Evolutionary conservation across 345 rosid species (phyloP).

Genomic region (Salix exigua): DNA sequence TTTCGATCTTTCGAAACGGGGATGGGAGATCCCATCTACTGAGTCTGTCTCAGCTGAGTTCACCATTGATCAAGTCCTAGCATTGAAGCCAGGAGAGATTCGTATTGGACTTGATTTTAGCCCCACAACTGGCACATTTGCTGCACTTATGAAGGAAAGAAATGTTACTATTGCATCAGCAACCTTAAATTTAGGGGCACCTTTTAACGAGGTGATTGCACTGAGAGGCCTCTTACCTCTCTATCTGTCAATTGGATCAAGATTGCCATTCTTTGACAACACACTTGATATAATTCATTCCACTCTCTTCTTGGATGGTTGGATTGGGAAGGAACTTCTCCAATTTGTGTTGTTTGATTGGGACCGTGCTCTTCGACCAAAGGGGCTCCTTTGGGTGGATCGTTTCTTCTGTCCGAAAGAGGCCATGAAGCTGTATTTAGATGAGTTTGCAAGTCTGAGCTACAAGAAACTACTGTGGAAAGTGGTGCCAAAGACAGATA

Average conservation of each 20-base stretch:
- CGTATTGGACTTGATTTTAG: conserved; percentile 53
- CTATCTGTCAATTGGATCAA: conserved; percentile 43
- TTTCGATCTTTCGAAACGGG: conserved; percentile 40
- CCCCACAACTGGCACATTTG: conserved; percentile 49
- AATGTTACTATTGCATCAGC: conserved; percentile 40
- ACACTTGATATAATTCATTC: conserved; percentile 55
- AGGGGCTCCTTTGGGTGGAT: conserved; percentile 52
- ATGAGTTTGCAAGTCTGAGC: conserved; percentile 41
- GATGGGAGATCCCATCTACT: conserved; percentile 35
- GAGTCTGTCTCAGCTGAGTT: conserved; percentile 43
- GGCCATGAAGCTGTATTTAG: conserved; percentile 35
- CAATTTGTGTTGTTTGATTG: conserved; percentile 46
- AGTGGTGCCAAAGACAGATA: conserved; percentile 46
- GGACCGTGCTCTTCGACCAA: conserved; percentile 47
- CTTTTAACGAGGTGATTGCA: conserved; percentile 53
- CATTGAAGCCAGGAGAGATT: conserved; percentile 44
- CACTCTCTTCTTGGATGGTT: conserved; percentile 45
- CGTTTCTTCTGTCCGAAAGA: conserved; percentile 49
- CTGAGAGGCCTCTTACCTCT: conserved; percentile 49
- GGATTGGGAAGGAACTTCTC: conserved; percentile 45
- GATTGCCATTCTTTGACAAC: conserved; percentile 55
- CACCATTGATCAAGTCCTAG: conserved; percentile 47
- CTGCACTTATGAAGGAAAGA: conserved; percentile 55
- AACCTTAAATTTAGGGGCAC: conserved; percentile 46
- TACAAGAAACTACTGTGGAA: conserved; percentile 45